These are phyloP conservation scores for Camelina hispida DNA, from an alignment of 345 rosid genomes.

Conservation along the genomic window DNA sequence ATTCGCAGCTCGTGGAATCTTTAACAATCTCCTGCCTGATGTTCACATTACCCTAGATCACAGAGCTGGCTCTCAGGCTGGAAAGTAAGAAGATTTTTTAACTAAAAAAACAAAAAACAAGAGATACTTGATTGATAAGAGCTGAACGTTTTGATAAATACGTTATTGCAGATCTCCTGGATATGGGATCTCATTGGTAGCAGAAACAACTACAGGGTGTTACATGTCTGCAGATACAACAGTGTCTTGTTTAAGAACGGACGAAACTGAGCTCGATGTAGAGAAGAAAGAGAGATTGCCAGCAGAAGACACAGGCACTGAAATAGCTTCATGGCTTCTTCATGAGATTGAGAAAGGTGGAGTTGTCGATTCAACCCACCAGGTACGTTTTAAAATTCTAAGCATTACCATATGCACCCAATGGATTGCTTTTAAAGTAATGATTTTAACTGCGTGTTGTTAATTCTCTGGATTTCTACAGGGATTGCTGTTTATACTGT, in stretches of 20 bases:
- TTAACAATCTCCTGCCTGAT: slow-evolving; percentile 86
- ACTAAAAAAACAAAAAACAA: not conserved
- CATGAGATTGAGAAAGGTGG: slow-evolving; percentile 92
- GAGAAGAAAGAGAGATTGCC: slow-evolving; percentile 66
- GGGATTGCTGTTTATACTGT: slow-evolving; percentile 82
- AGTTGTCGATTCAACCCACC: slow-evolving; percentile 93
- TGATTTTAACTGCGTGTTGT: not conserved
- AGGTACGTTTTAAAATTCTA: slow-evolving; percentile 50
- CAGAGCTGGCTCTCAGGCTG: slow-evolving; percentile 74
- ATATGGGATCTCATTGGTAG: slow-evolving; percentile 88
- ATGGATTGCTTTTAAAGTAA: not conserved
- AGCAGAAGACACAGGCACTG: slow-evolving; percentile 78
- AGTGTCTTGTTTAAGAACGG: slow-evolving; percentile 54
- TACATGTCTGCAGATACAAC: slow-evolving; percentile 79
- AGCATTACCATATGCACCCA: not conserved
- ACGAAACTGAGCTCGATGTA: slow-evolving; percentile 58
- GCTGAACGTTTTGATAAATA: not conserved
- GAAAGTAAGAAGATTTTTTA: slow-evolving; percentile 65
- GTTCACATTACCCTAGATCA: slow-evolving; percentile 80
- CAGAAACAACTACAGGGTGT: slow-evolving; percentile 91
- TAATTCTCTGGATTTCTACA: slow-evolving; percentile 10
- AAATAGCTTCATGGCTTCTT: slow-evolving; percentile 82
- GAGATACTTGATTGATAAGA: slow-evolving; percentile 14
- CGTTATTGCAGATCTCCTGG: slow-evolving; percentile 76
- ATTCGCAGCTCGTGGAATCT: slow-evolving; percentile 87